Base-by-base conservation (phyloP, 2,329 filamentous ascomycete genomes). In the Pseudogymnoascus sp. region DNA sequence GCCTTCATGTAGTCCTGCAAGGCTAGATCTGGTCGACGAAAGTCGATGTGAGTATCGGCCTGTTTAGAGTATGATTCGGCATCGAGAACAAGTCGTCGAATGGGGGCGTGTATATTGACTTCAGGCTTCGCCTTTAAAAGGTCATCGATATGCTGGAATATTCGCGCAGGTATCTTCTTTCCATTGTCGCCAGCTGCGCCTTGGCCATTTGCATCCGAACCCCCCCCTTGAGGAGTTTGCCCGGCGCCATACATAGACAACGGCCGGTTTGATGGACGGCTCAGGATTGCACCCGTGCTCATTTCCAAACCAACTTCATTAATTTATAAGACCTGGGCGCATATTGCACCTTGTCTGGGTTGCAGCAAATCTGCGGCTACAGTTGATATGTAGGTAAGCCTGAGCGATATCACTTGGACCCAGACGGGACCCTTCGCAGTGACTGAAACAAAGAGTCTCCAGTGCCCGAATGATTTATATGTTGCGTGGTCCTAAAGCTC, bases 1-100 rank as follows among this genome's bases (percentile, higher is more conserved):
- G 92, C 90, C 66, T 88, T 84, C 63, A 97, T 82, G 71, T 93
- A 97, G 65, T 96, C 90, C 66, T 89, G 84, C 62, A 96, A 88
- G 2, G 92, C 92, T 38, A 85, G 75, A 71, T 94, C 91, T 4
- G 86, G 84, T 36, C 85, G 80, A 25, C 83, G 78, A 75, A 89
- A 88, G 64, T 83, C 82, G 63, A 86, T 79, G 62, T 81, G 78
- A 60, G 82, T 83, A 66, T 85, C 82, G 38, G 90, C 87, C 68
- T 84, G 80, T 64, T 80, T 79, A 64, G 86, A 77, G 55, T 79
- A 78, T 22, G 72, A 70, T 68, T 87, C 80, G 60, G 80, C 83
- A 42, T 75, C 71, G 49, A 81, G 78, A 12, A 88, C 74, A 38
- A 86, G 71, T 66, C 76, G 82, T 62, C 79, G 80, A 64, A 84